These are phyloP conservation scores for Phialophora tarda DNA, from an alignment of 2,329 filamentous ascomycete species.

Conservation along the genomic window DNA sequence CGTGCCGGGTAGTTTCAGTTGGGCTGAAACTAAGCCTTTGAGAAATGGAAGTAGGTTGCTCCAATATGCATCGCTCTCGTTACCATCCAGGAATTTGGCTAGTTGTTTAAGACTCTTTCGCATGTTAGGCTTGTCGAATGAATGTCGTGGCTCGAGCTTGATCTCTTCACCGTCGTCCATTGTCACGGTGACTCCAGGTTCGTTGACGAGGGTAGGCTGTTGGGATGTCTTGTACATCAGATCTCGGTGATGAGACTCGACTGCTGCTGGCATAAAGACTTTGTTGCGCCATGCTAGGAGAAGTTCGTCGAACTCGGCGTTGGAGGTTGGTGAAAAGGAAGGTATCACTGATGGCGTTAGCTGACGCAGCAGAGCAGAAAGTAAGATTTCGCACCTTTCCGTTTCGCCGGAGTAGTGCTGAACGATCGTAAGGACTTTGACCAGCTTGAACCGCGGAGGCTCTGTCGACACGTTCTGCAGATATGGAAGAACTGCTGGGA, in stretches of 20 bases:
- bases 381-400: slow-evolving; percentile 28
- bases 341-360: slow-evolving; percentile 44
- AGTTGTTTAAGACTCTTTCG: slow-evolving; percentile 42
- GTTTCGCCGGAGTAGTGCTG: slow-evolving; percentile 32
- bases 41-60: slow-evolving; percentile 50
- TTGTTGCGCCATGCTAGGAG: slow-evolving; percentile 51
- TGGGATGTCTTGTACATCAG: slow-evolving; percentile 49
- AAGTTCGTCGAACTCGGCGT: slow-evolving; percentile 49
- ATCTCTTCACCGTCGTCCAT: slow-evolving; percentile 49
- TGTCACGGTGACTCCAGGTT: slow-evolving; percentile 49
- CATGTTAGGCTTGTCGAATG: slow-evolving; percentile 44
- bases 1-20: slow-evolving; percentile 38
- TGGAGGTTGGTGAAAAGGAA: slow-evolving; percentile 48
- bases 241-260: slow-evolving; percentile 46
- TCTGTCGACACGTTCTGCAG: slow-evolving; percentile 42
- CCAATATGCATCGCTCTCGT: slow-evolving; percentile 45
- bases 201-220: slow-evolving; percentile 45
- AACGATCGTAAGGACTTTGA: slow-evolving; percentile 36
- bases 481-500: slow-evolving; percentile 48
- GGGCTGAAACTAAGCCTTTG: slow-evolving; percentile 46
- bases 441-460: slow-evolving; percentile 35
- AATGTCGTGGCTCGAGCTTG: slow-evolving; percentile 47
- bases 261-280: slow-evolving; percentile 51
- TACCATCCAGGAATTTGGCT: slow-evolving; percentile 46
- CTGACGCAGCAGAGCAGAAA: neutral